Evolutionary conservation across 495 filamentous ascomycete genomes (phyloP), one percentile per base, ranked within the genome.

Genomic region (Tuber calosporum): DNA sequence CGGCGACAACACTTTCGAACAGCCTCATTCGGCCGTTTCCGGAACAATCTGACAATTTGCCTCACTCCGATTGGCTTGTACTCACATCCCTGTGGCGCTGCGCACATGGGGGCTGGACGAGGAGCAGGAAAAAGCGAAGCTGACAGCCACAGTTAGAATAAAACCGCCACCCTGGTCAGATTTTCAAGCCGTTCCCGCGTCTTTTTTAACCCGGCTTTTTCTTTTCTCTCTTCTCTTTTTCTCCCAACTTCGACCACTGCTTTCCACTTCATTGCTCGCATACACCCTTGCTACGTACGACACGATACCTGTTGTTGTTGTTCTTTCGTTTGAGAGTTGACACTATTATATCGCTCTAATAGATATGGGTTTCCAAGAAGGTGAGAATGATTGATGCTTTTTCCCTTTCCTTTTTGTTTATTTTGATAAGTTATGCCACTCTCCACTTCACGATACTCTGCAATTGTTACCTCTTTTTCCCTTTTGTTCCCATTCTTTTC

Each of bases 41-140:
- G 53, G 53, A 62, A 62, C 53, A 30, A 6, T 62, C 53, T 62
- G 30, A 62, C 53, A 62, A 62, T 62, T 62, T 62, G 53, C 34
- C 53, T 30, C 53, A 4, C 26, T 17, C 26, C 13, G 11, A 62
- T 62, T 62, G 53, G 53, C 53, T 34, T 30, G 53, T 34, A 34
- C 13, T n/a, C n/a, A n/a, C n/a, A n/a, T n/a, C 13, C 1, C 53
- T 62, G 53, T 62, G 53, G 26, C 53, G 26, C 11, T 62, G 53
- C 53, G 26, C 26, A 17, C 26, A 17, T 34, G 48, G 8, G 1
- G 42, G 15, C 2, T 19, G 20, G 17, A 22, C n/a, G 13, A 41
- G 13, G 13, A 22, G 20, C 19, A 0, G 43, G 22, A 9, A 34
- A 42, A 19, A 62, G 26, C 0, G 13, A 30, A 15, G 26, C 26